phyloP scores from a whole-genome alignment of 148 eudicot genomes.

The Vaccinium corymbosum region DNA sequence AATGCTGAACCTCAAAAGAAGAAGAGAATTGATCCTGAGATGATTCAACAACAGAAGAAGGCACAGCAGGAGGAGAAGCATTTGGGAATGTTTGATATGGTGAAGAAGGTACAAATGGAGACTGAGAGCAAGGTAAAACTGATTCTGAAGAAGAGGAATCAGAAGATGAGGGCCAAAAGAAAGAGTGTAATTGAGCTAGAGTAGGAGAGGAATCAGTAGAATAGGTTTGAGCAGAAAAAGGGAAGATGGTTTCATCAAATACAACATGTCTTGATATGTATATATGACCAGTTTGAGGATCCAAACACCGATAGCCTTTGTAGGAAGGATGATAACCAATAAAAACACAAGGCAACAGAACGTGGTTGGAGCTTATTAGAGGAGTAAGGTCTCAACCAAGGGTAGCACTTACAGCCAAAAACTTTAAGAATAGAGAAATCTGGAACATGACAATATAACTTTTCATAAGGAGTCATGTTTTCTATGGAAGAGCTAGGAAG shows the following conservation, averaged over 20 bases:
- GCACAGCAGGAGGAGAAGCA: background rate
- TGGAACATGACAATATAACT: background rate
- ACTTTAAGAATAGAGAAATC: background rate
- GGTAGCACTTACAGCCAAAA: background rate
- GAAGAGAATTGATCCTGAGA: background rate
- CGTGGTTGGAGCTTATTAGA: background rate
- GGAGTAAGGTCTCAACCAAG: background rate
- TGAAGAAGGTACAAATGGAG: no score
- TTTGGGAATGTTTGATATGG: no score
- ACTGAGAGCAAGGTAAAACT: no score
- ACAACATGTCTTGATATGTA: background rate
- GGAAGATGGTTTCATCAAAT: background rate
- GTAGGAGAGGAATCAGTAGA: background rate
- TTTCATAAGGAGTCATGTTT: background rate
- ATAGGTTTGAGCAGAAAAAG: background rate
- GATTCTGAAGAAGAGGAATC: no score
- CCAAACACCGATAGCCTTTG: background rate
- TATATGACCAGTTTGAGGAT: background rate
- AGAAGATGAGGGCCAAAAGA: background rate
- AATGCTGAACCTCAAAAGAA: background rate
- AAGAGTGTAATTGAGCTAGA: no score
- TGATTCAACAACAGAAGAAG: background rate
- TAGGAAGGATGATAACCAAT: background rate
- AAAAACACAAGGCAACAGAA: background rate
- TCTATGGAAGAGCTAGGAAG: background rate